These are phyloP conservation scores for Alopecurus myosuroides DNA, from an alignment of 176 grass and related monocot species.

Conservation along the genomic window DNA sequence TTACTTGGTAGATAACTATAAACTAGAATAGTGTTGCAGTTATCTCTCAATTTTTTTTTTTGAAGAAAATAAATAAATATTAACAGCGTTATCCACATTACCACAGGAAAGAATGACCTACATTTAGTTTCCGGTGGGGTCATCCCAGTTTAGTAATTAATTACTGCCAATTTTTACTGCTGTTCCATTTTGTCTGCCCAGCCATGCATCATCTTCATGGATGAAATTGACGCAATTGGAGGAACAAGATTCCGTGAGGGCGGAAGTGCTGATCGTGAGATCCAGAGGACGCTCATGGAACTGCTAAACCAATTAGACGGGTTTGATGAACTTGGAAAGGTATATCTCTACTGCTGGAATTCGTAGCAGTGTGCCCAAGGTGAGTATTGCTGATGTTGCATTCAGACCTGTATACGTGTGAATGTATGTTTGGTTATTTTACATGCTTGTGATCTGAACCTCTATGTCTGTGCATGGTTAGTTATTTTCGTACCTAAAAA, in stretches of 20 bases:
- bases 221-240: too few relatives aligned
- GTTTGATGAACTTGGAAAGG: conserved; percentile 10
- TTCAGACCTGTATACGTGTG: neutral
- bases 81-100: neutral
- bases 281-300: conserved; percentile 6
- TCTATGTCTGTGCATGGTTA: neutral
- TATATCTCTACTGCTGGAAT: neutral
- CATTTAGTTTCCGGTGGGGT: neutral
- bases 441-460: neutral
- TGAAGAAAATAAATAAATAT: neutral
- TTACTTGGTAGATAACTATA: too few relatives aligned
- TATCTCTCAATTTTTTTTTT: too few relatives aligned
- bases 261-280: conserved; percentile 9
- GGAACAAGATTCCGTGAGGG: too few relatives aligned
- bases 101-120: too few relatives aligned
- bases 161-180: neutral
- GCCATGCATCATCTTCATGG: too few relatives aligned
- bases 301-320: conserved; percentile 8
- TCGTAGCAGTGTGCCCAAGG: too few relatives aligned
- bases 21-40: neutral
- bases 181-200: too few relatives aligned
- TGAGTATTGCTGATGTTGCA: neutral
- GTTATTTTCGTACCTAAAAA: neutral
- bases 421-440: neutral
- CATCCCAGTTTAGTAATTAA: neutral